Conservation (phyloP, 306 rosid species). For the Phaseolus lunatus region DNA sequence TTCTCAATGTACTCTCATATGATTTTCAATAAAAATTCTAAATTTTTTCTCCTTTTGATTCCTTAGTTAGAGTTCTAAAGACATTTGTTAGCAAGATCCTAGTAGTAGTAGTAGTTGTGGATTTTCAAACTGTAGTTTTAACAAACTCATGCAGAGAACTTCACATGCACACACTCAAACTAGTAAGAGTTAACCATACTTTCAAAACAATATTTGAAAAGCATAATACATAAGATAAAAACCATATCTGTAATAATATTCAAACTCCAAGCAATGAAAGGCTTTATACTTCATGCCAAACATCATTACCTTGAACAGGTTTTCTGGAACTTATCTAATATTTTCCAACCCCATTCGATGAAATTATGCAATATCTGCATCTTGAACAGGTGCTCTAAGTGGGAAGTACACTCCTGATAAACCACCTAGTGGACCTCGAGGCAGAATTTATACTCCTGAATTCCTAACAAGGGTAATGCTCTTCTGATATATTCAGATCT, state of each 20-base stretch:
- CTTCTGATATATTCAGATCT: constrained; percentile 7
- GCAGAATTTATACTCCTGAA: constrained; percentile 78
- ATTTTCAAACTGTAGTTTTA: not conserved
- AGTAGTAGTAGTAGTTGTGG: not conserved
- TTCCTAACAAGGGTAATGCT: constrained; percentile 64
- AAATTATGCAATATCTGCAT: constrained; percentile 23
- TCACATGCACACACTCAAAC: not conserved
- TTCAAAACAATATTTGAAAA: not conserved
- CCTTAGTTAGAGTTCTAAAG: too few relatives aligned
- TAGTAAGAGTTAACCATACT: not conserved
- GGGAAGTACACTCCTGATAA: constrained; percentile 87
- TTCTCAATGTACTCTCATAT: too few relatives aligned
- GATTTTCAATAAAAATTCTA: too few relatives aligned
- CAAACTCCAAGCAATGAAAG: not conserved
- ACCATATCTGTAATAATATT: constrained; percentile 1
- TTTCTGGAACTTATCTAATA: constrained; percentile 44
- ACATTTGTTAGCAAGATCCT: too few relatives aligned
- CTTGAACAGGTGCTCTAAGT: constrained; percentile 71
- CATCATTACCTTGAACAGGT: constrained; percentile 53
- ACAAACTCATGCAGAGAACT: not conserved
- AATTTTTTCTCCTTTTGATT: too few relatives aligned
- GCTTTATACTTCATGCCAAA: not conserved
- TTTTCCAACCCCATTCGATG: not conserved
- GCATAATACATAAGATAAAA: not conserved
- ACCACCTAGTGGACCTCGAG: constrained; percentile 85